phyloP scores from a whole-genome alignment of 768 basidiomycete species.

The Serendipita sp. region DNA sequence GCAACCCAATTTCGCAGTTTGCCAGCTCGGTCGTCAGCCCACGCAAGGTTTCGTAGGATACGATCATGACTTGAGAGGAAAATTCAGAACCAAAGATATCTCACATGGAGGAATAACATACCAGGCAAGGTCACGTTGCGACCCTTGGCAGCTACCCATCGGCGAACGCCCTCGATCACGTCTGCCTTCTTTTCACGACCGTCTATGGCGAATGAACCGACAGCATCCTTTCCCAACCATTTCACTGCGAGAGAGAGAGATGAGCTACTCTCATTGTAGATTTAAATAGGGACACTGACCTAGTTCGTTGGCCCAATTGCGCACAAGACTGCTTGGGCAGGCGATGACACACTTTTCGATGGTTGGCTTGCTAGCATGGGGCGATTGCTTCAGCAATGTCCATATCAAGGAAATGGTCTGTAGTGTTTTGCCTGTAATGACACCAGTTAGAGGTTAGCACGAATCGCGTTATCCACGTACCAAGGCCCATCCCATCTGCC shows the following conservation, averaged over 20 bases:
- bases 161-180: constrained; percentile 57
- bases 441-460: constrained; percentile 4
- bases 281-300: constrained; percentile 30
- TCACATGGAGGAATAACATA: constrained; percentile 19
- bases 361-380: constrained; percentile 64
- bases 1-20: constrained; percentile 66
- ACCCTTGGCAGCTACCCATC: constrained; percentile 83
- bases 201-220: constrained; percentile 77
- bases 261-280: neutral
- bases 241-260: constrained; percentile 40
- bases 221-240: constrained; percentile 80
- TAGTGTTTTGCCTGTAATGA: constrained; percentile 52
- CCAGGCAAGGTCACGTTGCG: constrained; percentile 87
- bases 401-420: constrained; percentile 93
- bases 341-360: constrained; percentile 97
- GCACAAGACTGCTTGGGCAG: constrained; percentile 91
- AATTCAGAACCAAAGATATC: neutral
- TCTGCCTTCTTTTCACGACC: constrained; percentile 81
- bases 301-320: constrained; percentile 97
- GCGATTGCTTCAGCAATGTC: constrained; percentile 92
- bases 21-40: constrained; percentile 61
- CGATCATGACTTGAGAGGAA: constrained; percentile 69
- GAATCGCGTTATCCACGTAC: constrained; percentile 16
- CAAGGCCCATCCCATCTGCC: constrained; percentile 99
- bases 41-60: constrained; percentile 91